These are phyloP conservation scores for Phytophthora pseudosyringae DNA, from an alignment of 352 stramenopile genomes.

Conservation along the genomic window DNA sequence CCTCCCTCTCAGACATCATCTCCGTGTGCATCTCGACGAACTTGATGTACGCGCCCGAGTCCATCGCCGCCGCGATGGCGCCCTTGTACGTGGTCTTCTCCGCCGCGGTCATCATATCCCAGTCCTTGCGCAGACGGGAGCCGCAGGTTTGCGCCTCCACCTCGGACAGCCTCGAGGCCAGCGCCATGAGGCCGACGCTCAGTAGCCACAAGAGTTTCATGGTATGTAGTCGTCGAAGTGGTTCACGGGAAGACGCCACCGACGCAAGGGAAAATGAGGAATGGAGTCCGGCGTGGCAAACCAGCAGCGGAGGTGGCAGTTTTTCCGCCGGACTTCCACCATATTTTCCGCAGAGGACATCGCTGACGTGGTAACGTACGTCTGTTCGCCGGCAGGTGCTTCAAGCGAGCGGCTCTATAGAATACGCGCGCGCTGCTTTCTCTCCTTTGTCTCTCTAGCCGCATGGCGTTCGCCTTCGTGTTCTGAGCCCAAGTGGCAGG, in stretches of 20 bases:
- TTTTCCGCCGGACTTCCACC: constrained; percentile 6
- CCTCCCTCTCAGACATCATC: constrained; percentile 59
- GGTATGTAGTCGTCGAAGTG: constrained; percentile 8
- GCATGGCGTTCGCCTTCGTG: constrained; percentile 9
- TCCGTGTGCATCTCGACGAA: constrained; percentile 77
- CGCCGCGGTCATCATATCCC: constrained; percentile 45
- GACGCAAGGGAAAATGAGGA: constrained; percentile 26
- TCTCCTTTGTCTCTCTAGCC: constrained; percentile 12
- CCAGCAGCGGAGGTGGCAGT: constrained; percentile 6
- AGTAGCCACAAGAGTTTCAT: constrained; percentile 9
- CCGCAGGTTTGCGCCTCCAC: constrained; percentile 26
- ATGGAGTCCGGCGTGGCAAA: constrained; percentile 9
- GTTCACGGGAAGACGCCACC: not conserved
- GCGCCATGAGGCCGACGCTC: not conserved
- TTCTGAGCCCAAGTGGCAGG: constrained; percentile 21
- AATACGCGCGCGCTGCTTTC: not conserved
- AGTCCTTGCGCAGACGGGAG: constrained; percentile 54
- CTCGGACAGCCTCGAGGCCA: not conserved
- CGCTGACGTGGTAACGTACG: constrained; percentile 31
- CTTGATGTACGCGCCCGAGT: constrained; percentile 62
- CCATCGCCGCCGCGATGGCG: constrained; percentile 56
- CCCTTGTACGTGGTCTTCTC: constrained; percentile 62
- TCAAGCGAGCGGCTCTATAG: constrained; percentile 6
- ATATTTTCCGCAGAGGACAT: constrained; percentile 31
- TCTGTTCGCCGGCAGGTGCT: constrained; percentile 25